phyloP scores from a whole-genome alignment of 106 monocot species.

The Acorus gramineus region DNA sequence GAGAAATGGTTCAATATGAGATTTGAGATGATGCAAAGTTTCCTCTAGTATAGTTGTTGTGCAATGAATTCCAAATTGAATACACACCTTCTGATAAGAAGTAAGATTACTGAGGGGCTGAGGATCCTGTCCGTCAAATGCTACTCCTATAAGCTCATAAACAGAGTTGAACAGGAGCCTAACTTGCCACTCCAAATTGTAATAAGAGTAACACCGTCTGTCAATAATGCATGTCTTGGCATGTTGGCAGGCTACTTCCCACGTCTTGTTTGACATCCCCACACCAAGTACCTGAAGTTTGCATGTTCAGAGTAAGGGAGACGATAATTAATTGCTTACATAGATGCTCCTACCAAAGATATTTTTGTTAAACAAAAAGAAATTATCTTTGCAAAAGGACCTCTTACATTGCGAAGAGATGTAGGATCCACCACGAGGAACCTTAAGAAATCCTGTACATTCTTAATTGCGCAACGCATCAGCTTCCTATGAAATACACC shows the following conservation, averaged over 20 bases:
- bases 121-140: constrained; percentile 22
- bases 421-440: constrained; percentile 36
- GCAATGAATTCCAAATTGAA: not conserved
- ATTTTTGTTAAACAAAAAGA: not conserved
- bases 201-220: constrained; percentile 43
- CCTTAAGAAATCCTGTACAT: constrained; percentile 69
- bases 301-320: not conserved
- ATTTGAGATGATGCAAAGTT: too few relatives aligned
- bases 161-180: constrained; percentile 58
- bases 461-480: constrained; percentile 35
- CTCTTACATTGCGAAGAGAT: constrained; percentile 54
- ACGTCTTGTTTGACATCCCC: constrained; percentile 85
- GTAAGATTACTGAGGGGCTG: constrained; percentile 25
- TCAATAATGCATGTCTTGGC: constrained; percentile 45
- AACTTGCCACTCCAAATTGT: constrained; percentile 12
- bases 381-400: not conserved
- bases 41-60: too few relatives aligned
- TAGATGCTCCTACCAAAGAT: not conserved
- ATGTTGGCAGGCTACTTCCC: constrained; percentile 77
- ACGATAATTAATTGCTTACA: not conserved
- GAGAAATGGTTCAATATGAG: too few relatives aligned
- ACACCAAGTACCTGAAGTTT: constrained; percentile 52
- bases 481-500: constrained; percentile 84
- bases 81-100: constrained; percentile 44
- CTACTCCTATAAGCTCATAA: constrained; percentile 43